These are phyloP conservation scores for Dendrobium officinale DNA, from an alignment of 106 monocot species.

Conservation along the genomic window DNA sequence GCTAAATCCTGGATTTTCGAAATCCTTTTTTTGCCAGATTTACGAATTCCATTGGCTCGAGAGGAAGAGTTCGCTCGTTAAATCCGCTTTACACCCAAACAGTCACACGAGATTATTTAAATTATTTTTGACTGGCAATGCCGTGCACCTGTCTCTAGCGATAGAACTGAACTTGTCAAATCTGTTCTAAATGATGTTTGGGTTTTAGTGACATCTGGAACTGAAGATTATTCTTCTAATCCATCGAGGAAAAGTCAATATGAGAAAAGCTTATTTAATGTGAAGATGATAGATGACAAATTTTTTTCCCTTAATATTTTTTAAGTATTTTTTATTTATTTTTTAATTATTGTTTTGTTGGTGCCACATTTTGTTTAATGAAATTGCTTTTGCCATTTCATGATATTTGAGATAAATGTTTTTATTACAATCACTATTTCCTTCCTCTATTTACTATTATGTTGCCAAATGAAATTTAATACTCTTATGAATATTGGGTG, in stretches of 20 bases:
- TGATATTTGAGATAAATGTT: too few species aligned
- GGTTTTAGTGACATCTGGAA: constrained; percentile 46
- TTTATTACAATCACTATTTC: too few species aligned
- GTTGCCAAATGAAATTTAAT: too few species aligned
- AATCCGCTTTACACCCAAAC: too few species aligned
- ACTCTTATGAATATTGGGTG: too few species aligned
- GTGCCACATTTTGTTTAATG: background rate
- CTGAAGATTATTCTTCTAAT: constrained; percentile 51
- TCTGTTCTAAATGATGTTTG: constrained; percentile 41
- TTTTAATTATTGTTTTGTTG: background rate
- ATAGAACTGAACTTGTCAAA: constrained; percentile 34
- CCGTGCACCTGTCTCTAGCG: constrained; percentile 29
- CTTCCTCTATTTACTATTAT: too few species aligned
- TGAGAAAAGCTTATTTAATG: constrained; percentile 53
- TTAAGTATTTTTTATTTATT: background rate
- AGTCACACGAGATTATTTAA: constrained; percentile 19
- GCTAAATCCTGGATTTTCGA: too few species aligned
- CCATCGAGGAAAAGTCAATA: constrained; percentile 48
- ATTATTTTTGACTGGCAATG: constrained; percentile 62
- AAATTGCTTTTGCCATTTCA: too few species aligned
- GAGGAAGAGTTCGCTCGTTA: too few species aligned
- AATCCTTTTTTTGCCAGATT: too few species aligned
- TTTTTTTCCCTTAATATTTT: background rate
- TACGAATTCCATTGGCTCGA: too few species aligned
- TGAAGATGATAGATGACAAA: constrained; percentile 42